A percentile compares a stretch with the other conserved stretches of the same genome.
Conservation (phyloP, 1,284 basidiomycete species). For the Ceratobasidium sp. region DNA sequence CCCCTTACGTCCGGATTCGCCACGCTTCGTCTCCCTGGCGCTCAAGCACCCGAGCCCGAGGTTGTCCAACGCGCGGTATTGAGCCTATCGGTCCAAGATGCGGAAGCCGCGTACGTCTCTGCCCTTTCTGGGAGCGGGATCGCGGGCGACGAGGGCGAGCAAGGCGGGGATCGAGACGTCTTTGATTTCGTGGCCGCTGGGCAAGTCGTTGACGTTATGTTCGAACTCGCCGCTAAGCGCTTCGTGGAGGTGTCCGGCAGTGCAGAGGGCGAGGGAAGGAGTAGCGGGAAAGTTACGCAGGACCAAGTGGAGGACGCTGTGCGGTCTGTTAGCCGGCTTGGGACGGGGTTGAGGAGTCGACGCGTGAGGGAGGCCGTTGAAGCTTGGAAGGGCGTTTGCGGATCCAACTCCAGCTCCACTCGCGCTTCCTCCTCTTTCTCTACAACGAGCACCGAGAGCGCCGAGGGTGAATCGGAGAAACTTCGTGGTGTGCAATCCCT, state of each 20-base stretch:
- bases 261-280: neutral
- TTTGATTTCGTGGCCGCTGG: constrained; percentile 39
- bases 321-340: constrained; percentile 16
- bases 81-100: constrained; percentile 23
- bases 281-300: neutral
- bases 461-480: constrained; percentile 39
- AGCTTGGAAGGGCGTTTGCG: constrained; percentile 22
- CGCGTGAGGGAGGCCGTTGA: constrained; percentile 17
- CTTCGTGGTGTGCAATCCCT: constrained; percentile 32
- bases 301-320: constrained; percentile 21
- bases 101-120: constrained; percentile 31
- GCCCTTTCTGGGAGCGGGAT: constrained; percentile 31
- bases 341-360: constrained; percentile 12
- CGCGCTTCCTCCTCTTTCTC: neutral
- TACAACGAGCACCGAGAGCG: neutral
- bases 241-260: constrained; percentile 32
- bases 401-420: neutral
- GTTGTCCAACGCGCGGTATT: constrained; percentile 31
- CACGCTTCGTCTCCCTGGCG: constrained; percentile 15
- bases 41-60: constrained; percentile 3
- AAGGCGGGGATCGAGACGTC: neutral
- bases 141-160: constrained; percentile 12
- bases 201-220: constrained; percentile 42
- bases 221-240: constrained; percentile 25
- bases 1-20: constrained; percentile 17